Base-by-base conservation (phyloP, 2,329 filamentous ascomycete species). In the Iodosphaeria phyllophila region DNA sequence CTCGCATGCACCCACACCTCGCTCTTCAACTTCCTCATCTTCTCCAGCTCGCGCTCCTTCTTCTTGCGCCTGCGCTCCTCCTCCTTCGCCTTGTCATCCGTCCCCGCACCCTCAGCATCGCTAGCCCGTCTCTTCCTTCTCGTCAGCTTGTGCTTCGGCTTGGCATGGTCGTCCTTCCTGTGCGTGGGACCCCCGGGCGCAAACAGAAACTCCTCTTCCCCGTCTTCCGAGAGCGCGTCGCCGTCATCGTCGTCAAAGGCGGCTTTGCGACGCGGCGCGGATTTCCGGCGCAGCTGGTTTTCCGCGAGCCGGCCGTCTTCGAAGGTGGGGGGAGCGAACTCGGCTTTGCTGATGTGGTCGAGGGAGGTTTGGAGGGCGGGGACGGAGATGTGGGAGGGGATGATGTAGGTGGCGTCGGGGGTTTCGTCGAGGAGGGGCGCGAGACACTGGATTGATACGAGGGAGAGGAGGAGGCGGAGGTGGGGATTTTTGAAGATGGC, bases 401-500 rank as follows among this genome's bases (percentile, higher is more conserved):
- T 60, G 21, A 78, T 53, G 89, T 89, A 95, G 1, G 60, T 56
- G 2, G 77, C 74, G 29, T 86, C 76, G 1, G 65, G 60, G 4
- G 78, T 73, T 40, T 92, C 79, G 20, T 82, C 73, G 4, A 58
- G 39, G 1, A 47, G 47, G 1, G 58, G 54, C 0, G 51, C 48
- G 6, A 62, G 47, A 4, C 73, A 61, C 38, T 75, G 60, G 32
- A 91, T 66, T 1, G 77, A 78, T 11, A 75, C 58, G 0, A 89
- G 59, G 2, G 60, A 74, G 64, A 95, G 75, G 4, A 98, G 63
- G 2, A 95, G 68, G 17, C 84, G 75, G 3, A 95, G 61, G 39
- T 86, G 74, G 7, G 78, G 73, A 47, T 95, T 91, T 43, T 82
- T 91, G 56, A 91, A 91, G 50, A 92, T 72, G 14, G 80, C 75